These are phyloP conservation scores for Lactarius psammicola DNA, from an alignment of 768 basidiomycete genomes.

Conservation along the genomic window DNA sequence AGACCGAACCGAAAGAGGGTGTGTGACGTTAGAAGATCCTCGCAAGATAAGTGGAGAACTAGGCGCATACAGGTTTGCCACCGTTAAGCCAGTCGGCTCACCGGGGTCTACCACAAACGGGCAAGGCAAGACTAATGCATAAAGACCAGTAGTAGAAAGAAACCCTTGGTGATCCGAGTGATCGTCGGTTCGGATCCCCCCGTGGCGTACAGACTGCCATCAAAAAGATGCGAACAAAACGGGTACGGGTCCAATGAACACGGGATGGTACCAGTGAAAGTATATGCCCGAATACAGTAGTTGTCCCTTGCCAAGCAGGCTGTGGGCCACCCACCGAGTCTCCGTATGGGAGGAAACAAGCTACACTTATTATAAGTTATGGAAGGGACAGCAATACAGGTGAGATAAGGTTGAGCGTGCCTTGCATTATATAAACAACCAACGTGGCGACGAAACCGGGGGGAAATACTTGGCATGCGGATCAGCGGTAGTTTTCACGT, in stretches of 20 bases:
- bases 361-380: too few relatives aligned
- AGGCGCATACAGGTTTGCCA: neutral
- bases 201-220: neutral
- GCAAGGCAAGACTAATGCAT: too few relatives aligned
- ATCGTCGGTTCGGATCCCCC: neutral
- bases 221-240: neutral
- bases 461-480: neutral
- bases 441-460: neutral
- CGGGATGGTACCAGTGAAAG: neutral
- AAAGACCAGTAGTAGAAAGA: neutral
- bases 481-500: neutral
- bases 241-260: neutral
- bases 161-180: neutral
- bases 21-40: neutral
- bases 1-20: too few relatives aligned
- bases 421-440: neutral
- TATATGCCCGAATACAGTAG: neutral
- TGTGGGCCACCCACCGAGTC: neutral
- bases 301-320: neutral
- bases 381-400: neutral
- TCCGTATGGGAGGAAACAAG: too few relatives aligned
- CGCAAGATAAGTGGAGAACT: neutral
- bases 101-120: neutral
- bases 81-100: neutral
- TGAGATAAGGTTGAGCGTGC: neutral